phyloP scores from a whole-genome alignment of 1,139 yeast species.

The Yamadazyma siamensis region DNA sequence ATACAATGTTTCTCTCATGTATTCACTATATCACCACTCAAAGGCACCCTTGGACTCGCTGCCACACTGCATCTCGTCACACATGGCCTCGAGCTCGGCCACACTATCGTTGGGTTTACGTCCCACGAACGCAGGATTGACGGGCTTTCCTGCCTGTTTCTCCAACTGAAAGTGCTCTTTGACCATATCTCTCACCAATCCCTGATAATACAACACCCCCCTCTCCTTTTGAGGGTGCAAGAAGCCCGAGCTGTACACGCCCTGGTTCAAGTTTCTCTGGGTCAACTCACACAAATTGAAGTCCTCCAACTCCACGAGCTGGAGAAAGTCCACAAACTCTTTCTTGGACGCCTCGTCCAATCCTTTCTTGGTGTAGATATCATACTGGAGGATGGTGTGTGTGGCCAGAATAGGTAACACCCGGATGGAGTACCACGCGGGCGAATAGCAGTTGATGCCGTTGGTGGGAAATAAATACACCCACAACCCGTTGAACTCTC shows the following conservation, averaged over 20 bases:
- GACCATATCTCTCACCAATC: conserved; percentile 56
- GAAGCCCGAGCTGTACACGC: conserved; percentile 54
- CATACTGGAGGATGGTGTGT: conserved; percentile 56
- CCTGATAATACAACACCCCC: conserved; percentile 58
- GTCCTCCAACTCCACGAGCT: conserved; percentile 59
- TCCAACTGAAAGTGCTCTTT: conserved; percentile 49
- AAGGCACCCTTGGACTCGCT: too few relatives aligned
- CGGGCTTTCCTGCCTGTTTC: conserved; percentile 37
- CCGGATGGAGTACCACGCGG: conserved; percentile 63
- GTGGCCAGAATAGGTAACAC: conserved; percentile 53
- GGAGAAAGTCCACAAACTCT: conserved; percentile 61
- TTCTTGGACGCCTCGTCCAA: conserved; percentile 47
- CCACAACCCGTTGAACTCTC: conserved; percentile 60
- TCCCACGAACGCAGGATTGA: conserved; percentile 52
- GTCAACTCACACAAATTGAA: conserved; percentile 56
- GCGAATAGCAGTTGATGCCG: conserved; percentile 61
- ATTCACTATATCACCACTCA: too few relatives aligned
- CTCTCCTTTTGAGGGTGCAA: conserved; percentile 57
- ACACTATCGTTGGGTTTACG: conserved; percentile 38
- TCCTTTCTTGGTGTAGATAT: conserved; percentile 60
- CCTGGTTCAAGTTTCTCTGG: conserved; percentile 58
- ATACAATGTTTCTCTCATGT: too few relatives aligned
- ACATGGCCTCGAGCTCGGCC: conserved; percentile 47
- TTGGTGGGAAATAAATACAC: conserved; percentile 56
- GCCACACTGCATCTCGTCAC: conserved; percentile 17